Evolutionary conservation across 768 basidiomycete species (phyloP), one percentile per base, ranked within the genome.

Genomic region (Multifurca ochricompacta): DNA sequence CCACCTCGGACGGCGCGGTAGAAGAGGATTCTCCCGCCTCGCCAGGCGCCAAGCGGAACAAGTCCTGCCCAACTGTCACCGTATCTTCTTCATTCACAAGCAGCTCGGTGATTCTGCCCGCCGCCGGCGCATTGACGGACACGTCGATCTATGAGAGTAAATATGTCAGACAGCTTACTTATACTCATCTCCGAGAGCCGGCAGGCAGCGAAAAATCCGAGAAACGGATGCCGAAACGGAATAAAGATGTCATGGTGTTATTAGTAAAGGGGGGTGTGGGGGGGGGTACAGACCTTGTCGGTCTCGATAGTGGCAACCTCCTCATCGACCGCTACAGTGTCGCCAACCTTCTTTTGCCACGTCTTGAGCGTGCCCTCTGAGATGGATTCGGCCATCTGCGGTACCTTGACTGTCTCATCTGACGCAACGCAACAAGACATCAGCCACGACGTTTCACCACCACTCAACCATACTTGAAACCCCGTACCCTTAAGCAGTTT

Each of bases 251-350:
- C 21, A 31, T 48, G 2, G 8, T n/a, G n/a, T n/a, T n/a, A n/a
- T n/a, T n/a, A n/a, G n/a, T n/a, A n/a, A n/a, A n/a, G 30, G 27
- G 25, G 36, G 16, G 5, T 25, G 5, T 36, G 19, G 37, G 14
- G 23, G 4, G 23, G 16, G 42, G 27, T 31, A 63, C 74, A 53
- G 57, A 91, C 95, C 86, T 98, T 97, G 77, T 99, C 95, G 7
- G 95, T 99, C 74, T 98, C 95, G 61, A 98, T 97, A 41, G 92
- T 95, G 14, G 92, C 95, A 39, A 99, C 78, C 73, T 99, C 95
- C 72, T 98, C 95, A 67, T 98, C 95, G 27, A 76, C 85, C 67
- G 84, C 80, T 52, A 98, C 93, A 54, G 74, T 78, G 67, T 99
- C 95, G 13, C 95, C 95, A 48, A 88, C 83, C 70, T 94, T 81